These are phyloP conservation scores for Parmelia sp. DNA, from an alignment of 495 filamentous ascomycete species.

Conservation along the genomic window DNA sequence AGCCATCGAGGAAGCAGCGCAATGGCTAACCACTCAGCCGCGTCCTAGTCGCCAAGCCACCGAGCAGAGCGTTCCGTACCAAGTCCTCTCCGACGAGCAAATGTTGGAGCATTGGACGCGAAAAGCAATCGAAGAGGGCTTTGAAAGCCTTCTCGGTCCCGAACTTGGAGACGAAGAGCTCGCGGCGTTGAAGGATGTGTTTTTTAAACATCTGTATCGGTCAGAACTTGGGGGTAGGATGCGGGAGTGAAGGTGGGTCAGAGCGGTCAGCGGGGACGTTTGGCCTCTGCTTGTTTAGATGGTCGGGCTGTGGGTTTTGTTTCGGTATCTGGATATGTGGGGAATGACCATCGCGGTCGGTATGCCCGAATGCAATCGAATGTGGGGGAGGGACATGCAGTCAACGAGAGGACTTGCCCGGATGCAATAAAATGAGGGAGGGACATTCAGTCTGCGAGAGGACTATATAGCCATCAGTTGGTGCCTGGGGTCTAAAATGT, in stretches of 20 bases:
- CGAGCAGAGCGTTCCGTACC: background rate
- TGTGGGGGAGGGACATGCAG: no score
- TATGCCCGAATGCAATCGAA: no score
- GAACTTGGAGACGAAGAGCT: background rate
- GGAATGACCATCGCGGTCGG: no score
- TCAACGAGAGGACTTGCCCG: no score
- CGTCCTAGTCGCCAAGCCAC: background rate
- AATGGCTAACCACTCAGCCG: background rate
- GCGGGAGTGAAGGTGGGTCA: background rate
- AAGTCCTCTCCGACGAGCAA: slow-evolving; percentile 4
- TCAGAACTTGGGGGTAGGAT: background rate
- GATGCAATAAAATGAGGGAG: no score
- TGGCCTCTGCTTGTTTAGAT: no score
- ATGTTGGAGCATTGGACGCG: slow-evolving; percentile 9
- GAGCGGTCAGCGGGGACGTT: no score
- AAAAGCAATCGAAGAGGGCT: background rate
- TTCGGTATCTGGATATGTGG: no score
- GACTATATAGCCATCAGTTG: no score
- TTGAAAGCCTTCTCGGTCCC: slow-evolving; percentile 1
- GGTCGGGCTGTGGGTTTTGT: no score
- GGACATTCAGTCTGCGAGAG: no score
- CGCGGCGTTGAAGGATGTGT: slow-evolving; percentile 6
- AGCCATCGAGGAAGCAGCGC: background rate
- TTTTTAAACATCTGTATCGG: slow-evolving; percentile 6
- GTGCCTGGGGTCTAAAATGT: no score